These are phyloP conservation scores for Aspergillus incahuasiensis DNA, from an alignment of 495 filamentous ascomycete species.

Conservation along the genomic window DNA sequence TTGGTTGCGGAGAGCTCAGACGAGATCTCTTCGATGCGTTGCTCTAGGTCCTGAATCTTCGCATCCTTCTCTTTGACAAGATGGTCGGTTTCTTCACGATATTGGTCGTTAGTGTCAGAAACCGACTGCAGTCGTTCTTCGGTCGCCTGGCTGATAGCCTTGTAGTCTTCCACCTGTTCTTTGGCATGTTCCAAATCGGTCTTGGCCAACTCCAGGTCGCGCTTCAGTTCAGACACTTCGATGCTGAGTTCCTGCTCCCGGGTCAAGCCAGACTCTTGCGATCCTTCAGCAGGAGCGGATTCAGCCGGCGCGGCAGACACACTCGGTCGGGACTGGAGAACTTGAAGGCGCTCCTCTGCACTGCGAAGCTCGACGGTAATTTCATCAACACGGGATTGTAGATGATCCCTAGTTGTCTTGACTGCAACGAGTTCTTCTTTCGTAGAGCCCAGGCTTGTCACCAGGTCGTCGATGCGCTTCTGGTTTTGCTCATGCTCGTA, in stretches of 20 bases:
- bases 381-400: conserved; percentile 83
- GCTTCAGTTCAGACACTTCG: conserved; percentile 77
- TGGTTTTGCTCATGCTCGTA: conserved; percentile 82
- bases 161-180: conserved; percentile 78
- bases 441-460: conserved; percentile 65
- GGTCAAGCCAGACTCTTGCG: conserved; percentile 51
- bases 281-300: conserved; percentile 31
- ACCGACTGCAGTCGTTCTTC: conserved; percentile 82
- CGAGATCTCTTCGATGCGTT: conserved; percentile 75
- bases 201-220: conserved; percentile 69
- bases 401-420: conserved; percentile 81
- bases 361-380: conserved; percentile 79
- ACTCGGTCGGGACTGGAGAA: conserved; percentile 69
- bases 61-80: conserved; percentile 67
- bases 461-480: conserved; percentile 84
- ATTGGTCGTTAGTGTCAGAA: conserved; percentile 78
- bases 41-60: conserved; percentile 71
- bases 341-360: conserved; percentile 77
- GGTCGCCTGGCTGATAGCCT: conserved; percentile 77
- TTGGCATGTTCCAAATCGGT: conserved; percentile 75
- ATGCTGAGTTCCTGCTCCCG: conserved; percentile 82
- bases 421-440: conserved; percentile 78
- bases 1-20: conserved; percentile 75
- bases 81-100: conserved; percentile 75
- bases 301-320: conserved; percentile 41